phyloP scores from a whole-genome alignment of 2,329 filamentous ascomycete genomes.

The Cyphellophora attinorum region DNA sequence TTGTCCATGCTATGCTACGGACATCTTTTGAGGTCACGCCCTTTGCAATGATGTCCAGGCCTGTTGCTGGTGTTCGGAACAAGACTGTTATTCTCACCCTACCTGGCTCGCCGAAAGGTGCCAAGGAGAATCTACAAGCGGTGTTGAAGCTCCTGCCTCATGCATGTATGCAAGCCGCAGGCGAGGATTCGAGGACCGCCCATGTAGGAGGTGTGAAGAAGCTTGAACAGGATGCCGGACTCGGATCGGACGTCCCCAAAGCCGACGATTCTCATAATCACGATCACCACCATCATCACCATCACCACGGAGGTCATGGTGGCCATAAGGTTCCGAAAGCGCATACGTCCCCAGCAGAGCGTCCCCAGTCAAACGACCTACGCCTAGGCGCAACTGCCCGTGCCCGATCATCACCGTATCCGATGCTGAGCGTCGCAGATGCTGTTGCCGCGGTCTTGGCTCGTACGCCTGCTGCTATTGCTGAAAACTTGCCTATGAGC shows the following conservation, averaged over 20 bases:
- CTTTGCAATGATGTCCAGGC: constrained; percentile 94
- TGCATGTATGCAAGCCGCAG: constrained; percentile 82
- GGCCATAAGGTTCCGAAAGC: constrained; percentile 56
- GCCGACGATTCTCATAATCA: constrained; percentile 16
- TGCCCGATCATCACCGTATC: constrained; percentile 78
- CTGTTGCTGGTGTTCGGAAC: constrained; percentile 78
- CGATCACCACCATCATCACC: constrained; percentile 25
- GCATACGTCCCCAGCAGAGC: constrained; percentile 58
- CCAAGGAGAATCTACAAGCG: constrained; percentile 83
- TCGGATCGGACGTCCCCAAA: constrained; percentile 25
- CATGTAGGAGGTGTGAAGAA: constrained; percentile 75
- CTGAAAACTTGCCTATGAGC: constrained; percentile 52
- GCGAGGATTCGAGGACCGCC: constrained; percentile 67
- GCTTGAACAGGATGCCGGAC: constrained; percentile 72
- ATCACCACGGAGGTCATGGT: constrained; percentile 45
- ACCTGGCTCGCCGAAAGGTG: constrained; percentile 90
- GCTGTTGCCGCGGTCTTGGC: constrained; percentile 65
- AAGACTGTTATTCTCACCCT: constrained; percentile 77
- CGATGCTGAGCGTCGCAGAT: constrained; percentile 79
- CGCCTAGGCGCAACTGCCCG: constrained; percentile 54
- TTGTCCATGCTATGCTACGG: constrained; percentile 90
- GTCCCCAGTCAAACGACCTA: constrained; percentile 49
- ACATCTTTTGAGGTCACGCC: constrained; percentile 78
- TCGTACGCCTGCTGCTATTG: constrained; percentile 57
- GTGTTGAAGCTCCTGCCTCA: constrained; percentile 86